phyloP scores from a whole-genome alignment of 2,329 filamentous ascomycete species.

The Cercospora sp. region DNA sequence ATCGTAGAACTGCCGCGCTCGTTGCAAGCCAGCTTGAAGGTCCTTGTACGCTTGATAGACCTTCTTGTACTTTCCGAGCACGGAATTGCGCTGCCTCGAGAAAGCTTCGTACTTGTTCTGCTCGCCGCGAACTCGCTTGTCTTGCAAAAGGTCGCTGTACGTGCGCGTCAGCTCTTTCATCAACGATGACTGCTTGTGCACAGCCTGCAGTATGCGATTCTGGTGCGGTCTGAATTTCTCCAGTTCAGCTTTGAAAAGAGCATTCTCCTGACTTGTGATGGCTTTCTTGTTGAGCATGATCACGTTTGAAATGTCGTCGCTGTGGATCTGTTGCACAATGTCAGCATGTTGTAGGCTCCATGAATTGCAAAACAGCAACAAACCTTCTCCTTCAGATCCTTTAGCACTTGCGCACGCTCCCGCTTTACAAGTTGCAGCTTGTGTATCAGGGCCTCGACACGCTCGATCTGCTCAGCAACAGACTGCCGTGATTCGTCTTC shows the following conservation, averaged over 20 bases:
- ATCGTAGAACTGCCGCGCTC: slow-evolving; percentile 88
- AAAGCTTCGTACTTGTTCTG: slow-evolving; percentile 93
- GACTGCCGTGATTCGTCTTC: slow-evolving; percentile 75
- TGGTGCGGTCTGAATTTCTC: slow-evolving; percentile 96
- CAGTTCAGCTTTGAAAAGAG: slow-evolving; percentile 93
- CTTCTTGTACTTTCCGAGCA: slow-evolving; percentile 84
- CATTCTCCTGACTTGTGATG: slow-evolving; percentile 84
- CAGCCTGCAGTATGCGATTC: slow-evolving; percentile 84
- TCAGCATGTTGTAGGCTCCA: slow-evolving; percentile 4
- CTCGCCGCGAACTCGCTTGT: slow-evolving; percentile 89
- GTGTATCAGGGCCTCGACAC: slow-evolving; percentile 85
- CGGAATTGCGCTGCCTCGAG: slow-evolving; percentile 75
- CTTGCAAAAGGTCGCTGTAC: slow-evolving; percentile 85
- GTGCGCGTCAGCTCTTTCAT: slow-evolving; percentile 91
- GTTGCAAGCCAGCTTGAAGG: slow-evolving; percentile 77
- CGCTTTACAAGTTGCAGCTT: slow-evolving; percentile 90
- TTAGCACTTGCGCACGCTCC: slow-evolving; percentile 86
- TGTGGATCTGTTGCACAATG: slow-evolving; percentile 67
- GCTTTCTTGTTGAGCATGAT: slow-evolving; percentile 97
- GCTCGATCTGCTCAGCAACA: slow-evolving; percentile 83
- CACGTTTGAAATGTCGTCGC: slow-evolving; percentile 95
- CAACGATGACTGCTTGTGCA: slow-evolving; percentile 88
- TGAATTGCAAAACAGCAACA: background rate
- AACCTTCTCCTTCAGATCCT: slow-evolving; percentile 97
- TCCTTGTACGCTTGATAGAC: slow-evolving; percentile 92